Conservation (phyloP, 768 basidiomycete genomes). For the Lentinula raphanica region DNA sequence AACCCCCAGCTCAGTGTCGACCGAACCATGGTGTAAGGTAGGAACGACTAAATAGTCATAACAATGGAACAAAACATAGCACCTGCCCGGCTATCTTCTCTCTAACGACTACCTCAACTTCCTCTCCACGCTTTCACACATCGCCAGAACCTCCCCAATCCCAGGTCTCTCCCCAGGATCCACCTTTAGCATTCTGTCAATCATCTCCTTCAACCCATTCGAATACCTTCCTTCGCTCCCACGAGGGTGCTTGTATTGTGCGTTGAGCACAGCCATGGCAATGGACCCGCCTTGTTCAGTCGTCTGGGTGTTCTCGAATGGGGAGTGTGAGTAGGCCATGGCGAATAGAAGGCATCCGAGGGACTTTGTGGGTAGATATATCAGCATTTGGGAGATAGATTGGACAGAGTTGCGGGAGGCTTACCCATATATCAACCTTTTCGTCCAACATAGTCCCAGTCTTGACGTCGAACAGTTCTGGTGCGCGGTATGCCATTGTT, state of each 20-base stretch:
- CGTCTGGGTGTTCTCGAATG: conserved; percentile 89
- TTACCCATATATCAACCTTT: conserved; percentile 95
- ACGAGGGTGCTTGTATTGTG: conserved; percentile 84
- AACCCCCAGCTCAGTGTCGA: too few relatives aligned
- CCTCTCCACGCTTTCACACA: conserved; percentile 1
- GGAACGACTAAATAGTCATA: too few relatives aligned
- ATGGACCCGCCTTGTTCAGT: conserved; percentile 95
- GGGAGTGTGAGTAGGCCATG: conserved; percentile 91
- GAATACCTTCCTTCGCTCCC: conserved; percentile 35
- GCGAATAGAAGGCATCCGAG: conserved; percentile 94
- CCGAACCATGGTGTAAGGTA: too few relatives aligned
- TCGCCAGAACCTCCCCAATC: conserved; percentile 59
- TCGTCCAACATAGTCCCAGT: conserved; percentile 84
- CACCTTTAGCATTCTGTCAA: conserved; percentile 79
- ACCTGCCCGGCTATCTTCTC: too few relatives aligned
- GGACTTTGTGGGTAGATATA: conserved; percentile 51
- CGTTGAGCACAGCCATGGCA: conserved; percentile 95
- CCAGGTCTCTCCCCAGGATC: conserved; percentile 80
- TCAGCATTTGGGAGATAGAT: too few relatives aligned
- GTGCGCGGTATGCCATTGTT: conserved; percentile 97
- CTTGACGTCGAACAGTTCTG: conserved; percentile 96
- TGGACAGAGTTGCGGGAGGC: conserved; percentile 20
- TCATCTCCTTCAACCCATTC: conserved; percentile 64
- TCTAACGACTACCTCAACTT: neutral
- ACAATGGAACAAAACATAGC: too few relatives aligned